Conservation (phyloP, 2,329 filamentous ascomycete genomes). For the Claviceps quebecensis region DNA sequence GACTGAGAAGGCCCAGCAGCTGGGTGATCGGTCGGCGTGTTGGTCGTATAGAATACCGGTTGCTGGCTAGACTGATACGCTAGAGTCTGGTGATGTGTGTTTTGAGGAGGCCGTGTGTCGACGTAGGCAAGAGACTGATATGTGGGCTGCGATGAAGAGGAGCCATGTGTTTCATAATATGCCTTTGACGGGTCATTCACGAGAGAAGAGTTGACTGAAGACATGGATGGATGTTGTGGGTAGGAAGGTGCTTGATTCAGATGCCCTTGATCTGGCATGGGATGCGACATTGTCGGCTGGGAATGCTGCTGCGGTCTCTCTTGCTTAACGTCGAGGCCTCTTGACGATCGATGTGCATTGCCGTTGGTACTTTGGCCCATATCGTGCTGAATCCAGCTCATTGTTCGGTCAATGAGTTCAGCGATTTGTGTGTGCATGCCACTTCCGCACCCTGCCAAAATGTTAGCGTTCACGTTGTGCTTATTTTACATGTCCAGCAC, state of each 20-base stretch:
- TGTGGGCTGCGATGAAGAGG: slow-evolving; percentile 14
- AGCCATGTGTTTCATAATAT: slow-evolving; percentile 15
- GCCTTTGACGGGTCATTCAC: slow-evolving; percentile 13
- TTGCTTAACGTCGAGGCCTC: slow-evolving; percentile 21
- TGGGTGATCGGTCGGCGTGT: slow-evolving; percentile 11
- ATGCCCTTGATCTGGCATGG: slow-evolving; percentile 22
- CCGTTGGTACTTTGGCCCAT: slow-evolving; percentile 19
- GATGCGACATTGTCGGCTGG: slow-evolving; percentile 13
- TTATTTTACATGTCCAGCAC: neutral
- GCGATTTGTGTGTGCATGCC: slow-evolving; percentile 30
- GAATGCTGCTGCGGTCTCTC: slow-evolving; percentile 20
- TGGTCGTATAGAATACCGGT: slow-evolving; percentile 16
- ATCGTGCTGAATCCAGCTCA: slow-evolving; percentile 37
- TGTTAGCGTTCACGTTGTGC: slow-evolving; percentile 4
- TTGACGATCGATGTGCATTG: slow-evolving; percentile 4
- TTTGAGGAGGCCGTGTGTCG: slow-evolving; percentile 9
- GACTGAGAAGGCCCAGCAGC: slow-evolving; percentile 12
- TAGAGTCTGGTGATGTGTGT: neutral
- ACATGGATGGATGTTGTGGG: slow-evolving; percentile 14
- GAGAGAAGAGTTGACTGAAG: slow-evolving; percentile 7
- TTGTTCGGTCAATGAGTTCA: slow-evolving; percentile 35
- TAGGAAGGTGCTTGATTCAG: slow-evolving; percentile 4
- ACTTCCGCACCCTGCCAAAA: slow-evolving; percentile 26
- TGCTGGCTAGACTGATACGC: slow-evolving; percentile 14
- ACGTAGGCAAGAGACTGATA: slow-evolving; percentile 19